Percentiles rank a stretch among this genome's conserved stretches.
These are phyloP conservation scores for Ustilago shanxiensis DNA, from an alignment of 1,284 basidiomycete species.

Conservation along the genomic window DNA sequence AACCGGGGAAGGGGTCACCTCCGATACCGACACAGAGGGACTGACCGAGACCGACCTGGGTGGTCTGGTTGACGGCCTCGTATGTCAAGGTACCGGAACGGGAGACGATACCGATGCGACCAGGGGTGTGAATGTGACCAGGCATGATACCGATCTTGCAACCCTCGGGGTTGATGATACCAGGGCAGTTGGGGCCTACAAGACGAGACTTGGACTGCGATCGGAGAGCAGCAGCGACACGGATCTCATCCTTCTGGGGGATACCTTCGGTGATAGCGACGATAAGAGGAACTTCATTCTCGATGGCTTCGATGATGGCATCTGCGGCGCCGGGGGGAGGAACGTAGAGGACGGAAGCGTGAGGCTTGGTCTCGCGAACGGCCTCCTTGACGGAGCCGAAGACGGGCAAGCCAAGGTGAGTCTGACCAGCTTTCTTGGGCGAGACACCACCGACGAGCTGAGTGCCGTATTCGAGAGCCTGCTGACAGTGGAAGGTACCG, in stretches of 20 bases:
- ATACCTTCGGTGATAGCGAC: conserved; percentile 70
- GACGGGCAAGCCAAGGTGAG: conserved; percentile 93
- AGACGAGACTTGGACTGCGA: conserved; percentile 94
- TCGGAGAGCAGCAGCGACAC: conserved; percentile 91
- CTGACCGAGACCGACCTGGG: conserved; percentile 94
- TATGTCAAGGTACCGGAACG: conserved; percentile 69
- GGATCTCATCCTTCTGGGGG: conserved; percentile 68
- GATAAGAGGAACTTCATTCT: conserved; percentile 68
- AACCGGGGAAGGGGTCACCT: conserved; percentile 97
- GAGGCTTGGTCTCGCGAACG: conserved; percentile 63
- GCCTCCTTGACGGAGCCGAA: conserved; percentile 92
- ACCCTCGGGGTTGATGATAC: conserved; percentile 92
- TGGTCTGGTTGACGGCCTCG: conserved; percentile 80
- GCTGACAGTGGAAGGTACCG: conserved; percentile 95
- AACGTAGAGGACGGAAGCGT: conserved; percentile 69
- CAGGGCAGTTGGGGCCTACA: conserved; percentile 89
- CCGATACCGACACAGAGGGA: conserved; percentile 97
- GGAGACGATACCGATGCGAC: conserved; percentile 88
- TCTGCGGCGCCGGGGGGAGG: conserved; percentile 68
- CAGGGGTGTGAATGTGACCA: conserved; percentile 94
- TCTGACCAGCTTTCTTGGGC: conserved; percentile 96
- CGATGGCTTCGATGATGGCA: conserved; percentile 69
- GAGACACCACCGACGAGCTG: conserved; percentile 98
- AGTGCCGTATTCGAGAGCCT: conserved; percentile 94
- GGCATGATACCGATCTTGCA: conserved; percentile 99